These are phyloP conservation scores for Gynochthodes officinalis DNA, from an alignment of 257 asterid species.

Conservation along the genomic window DNA sequence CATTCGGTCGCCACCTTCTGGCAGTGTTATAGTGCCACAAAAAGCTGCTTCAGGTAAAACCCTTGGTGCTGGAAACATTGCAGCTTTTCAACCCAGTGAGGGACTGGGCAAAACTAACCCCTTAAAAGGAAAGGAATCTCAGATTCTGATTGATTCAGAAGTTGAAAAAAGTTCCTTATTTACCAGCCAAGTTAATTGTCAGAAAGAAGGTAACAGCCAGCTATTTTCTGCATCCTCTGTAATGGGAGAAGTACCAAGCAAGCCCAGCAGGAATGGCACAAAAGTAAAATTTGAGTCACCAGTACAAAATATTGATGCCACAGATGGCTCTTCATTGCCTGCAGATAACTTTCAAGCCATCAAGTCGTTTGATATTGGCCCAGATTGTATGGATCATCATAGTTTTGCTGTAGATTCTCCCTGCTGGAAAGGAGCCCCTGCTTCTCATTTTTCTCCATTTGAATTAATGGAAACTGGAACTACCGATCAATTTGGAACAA, in stretches of 20 bases:
- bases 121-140: conserved; percentile 36
- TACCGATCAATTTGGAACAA: conserved; percentile 27
- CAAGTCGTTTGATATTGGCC: conserved; percentile 37
- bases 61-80: conserved; percentile 25
- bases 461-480: conserved; percentile 44
- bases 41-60: conserved; percentile 29
- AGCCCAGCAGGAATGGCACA: conserved; percentile 27
- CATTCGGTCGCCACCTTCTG: conserved; percentile 64
- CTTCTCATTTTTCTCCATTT: conserved; percentile 44
- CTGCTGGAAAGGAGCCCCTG: conserved; percentile 92
- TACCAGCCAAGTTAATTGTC: conserved; percentile 28
- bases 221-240: conserved; percentile 22
- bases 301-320: conserved; percentile 30
- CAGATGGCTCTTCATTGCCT: conserved; percentile 23
- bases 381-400: conserved; percentile 60
- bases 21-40: conserved; percentile 23
- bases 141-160: conserved; percentile 27
- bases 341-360: conserved; percentile 34
- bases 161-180: conserved; percentile 30
- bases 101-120: conserved; percentile 29
- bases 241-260: conserved; percentile 26
- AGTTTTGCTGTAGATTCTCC: conserved; percentile 83
- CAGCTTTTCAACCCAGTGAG: conserved; percentile 22
- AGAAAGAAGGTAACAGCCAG: conserved; percentile 32
- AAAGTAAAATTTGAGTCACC: conserved; percentile 38